A percentile compares a stretch with the other conserved stretches of the same genome.
Evolutionary conservation across 2,329 filamentous ascomycete genomes (phyloP).

Genomic region (Sporothrix brunneoviolacea): DNA sequence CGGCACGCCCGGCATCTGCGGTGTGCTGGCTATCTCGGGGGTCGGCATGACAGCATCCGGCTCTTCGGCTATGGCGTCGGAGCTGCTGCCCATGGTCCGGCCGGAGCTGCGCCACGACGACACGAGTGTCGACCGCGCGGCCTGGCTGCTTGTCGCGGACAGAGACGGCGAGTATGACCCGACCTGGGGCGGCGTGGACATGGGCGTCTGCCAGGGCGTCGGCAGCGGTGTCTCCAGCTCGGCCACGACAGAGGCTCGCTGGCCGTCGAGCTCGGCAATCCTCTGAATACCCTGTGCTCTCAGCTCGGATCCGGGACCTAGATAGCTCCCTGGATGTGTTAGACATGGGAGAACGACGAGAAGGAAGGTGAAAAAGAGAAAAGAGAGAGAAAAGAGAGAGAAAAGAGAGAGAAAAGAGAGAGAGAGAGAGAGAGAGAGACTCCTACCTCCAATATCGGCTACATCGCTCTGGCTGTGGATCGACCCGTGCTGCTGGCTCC

Average conservation of each 20-base stretch:
- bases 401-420: neutral
- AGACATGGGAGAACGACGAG: neutral
- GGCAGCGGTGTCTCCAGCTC: constrained; percentile 16
- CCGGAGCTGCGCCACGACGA: constrained; percentile 13
- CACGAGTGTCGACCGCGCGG: constrained; percentile 5
- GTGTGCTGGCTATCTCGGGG: constrained; percentile 5
- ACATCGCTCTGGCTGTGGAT: neutral
- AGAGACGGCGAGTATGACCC: constrained; percentile 6
- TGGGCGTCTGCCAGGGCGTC: neutral
- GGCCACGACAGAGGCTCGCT: neutral
- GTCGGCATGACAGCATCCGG: neutral
- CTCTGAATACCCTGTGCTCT: neutral
- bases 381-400: neutral
- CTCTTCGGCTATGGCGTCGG: neutral
- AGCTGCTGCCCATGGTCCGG: neutral
- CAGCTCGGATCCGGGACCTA: neutral
- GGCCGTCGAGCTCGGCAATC: constrained; percentile 14
- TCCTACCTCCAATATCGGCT: constrained; percentile 10
- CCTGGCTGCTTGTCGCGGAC: neutral
- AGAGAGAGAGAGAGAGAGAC: no score
- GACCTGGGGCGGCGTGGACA: neutral
- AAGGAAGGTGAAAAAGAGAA: neutral
- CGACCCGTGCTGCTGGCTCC: neutral
- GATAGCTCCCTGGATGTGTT: constrained; percentile 5
- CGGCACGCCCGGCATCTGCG: neutral